These are phyloP conservation scores for Nakazawaea populi DNA, from an alignment of 805 yeast genomes.

Conservation along the genomic window DNA sequence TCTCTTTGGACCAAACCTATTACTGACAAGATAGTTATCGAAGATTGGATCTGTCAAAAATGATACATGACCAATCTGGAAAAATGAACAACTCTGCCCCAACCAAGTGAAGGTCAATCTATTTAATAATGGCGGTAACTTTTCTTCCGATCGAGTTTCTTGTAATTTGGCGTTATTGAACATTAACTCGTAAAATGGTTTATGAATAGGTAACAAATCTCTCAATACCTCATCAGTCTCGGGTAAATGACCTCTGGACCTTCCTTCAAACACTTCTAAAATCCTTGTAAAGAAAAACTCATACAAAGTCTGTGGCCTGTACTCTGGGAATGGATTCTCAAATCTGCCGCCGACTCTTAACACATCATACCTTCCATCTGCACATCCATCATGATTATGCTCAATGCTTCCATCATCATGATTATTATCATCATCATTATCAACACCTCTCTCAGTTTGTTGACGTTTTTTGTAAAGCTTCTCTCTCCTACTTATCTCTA, in stretches of 20 bases:
- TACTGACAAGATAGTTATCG: constrained; percentile 54
- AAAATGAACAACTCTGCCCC: constrained; percentile 82
- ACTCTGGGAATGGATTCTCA: constrained; percentile 88
- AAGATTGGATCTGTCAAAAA: constrained; percentile 85
- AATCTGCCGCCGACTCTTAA: constrained; percentile 67
- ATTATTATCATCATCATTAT: constrained; percentile 10
- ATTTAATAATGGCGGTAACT: constrained; percentile 30
- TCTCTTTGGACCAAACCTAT: constrained; percentile 74
- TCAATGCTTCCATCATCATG: constrained; percentile 11
- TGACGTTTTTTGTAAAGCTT: constrained; percentile 10
- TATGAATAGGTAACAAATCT: constrained; percentile 49
- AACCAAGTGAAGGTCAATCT: constrained; percentile 79
- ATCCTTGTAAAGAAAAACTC: constrained; percentile 76
- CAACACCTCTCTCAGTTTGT: constrained; percentile 7
- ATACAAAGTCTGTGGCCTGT: constrained; percentile 82
- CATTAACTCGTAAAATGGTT: constrained; percentile 49
- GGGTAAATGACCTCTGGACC: constrained; percentile 57
- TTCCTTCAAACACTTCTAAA: constrained; percentile 59
- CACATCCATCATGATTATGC: background rate
- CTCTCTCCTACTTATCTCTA: constrained; percentile 44
- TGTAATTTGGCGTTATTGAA: constrained; percentile 14
- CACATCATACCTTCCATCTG: constrained; percentile 32
- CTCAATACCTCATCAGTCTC: constrained; percentile 38
- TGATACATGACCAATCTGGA: constrained; percentile 67
- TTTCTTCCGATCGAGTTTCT: constrained; percentile 16